Evolutionary conservation across 202 grass and related monocot genomes (phyloP).

Genomic region (Setaria viridis): DNA sequence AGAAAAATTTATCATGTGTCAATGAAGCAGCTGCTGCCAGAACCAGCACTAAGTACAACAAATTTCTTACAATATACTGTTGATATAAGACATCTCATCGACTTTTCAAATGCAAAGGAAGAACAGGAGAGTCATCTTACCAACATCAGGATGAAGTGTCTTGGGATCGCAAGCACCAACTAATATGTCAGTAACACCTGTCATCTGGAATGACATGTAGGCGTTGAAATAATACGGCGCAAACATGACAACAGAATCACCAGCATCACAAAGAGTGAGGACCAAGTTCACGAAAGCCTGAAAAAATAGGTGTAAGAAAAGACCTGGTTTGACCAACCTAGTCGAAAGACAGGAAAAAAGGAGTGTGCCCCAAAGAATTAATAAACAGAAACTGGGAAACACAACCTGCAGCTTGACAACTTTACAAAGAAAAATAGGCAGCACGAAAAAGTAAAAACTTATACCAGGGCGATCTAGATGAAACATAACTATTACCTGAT

Average conservation of each 20-base stretch:
- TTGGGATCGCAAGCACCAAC: slow-evolving; percentile 69
- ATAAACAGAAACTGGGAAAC: slow-evolving; percentile 1
- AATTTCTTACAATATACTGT: slow-evolving; percentile 14
- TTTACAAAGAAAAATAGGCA: background rate
- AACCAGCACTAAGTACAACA: background rate
- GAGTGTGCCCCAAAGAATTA: background rate
- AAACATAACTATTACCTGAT: slow-evolving; percentile 70
- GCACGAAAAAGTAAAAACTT: background rate
- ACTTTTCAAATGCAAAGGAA: background rate
- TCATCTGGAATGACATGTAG: slow-evolving; percentile 99
- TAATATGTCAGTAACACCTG: slow-evolving; percentile 86
- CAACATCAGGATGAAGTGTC: slow-evolving; percentile 85
- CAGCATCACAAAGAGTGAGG: slow-evolving; percentile 90
- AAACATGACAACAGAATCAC: slow-evolving; percentile 98
- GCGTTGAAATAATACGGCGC: slow-evolving; percentile 97
- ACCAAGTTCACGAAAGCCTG: slow-evolving; percentile 98
- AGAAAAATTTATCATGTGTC: slow-evolving; percentile 8
- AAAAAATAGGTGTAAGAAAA: slow-evolving; percentile 40
- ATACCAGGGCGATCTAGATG: background rate
- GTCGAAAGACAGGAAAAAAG: slow-evolving; percentile 24
- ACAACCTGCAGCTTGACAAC: background rate
- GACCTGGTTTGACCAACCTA: slow-evolving; percentile 32
- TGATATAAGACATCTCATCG: background rate
- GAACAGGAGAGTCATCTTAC: slow-evolving; percentile 48
- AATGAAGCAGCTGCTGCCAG: background rate